Base-by-base conservation (phyloP, 352 stramenopile species). In the Elongisporangium anandrum region DNA sequence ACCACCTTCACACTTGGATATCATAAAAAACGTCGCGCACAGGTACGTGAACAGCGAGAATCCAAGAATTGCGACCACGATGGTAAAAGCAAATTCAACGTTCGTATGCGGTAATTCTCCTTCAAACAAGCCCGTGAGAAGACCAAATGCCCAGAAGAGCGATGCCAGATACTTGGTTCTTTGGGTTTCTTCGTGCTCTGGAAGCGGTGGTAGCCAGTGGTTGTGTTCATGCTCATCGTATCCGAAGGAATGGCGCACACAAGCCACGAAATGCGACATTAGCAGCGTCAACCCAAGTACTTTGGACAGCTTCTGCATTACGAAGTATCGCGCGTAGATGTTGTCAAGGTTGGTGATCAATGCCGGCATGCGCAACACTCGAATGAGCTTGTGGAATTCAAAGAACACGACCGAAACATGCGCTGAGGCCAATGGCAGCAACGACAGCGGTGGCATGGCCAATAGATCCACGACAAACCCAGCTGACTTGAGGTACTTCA, bases 21-120 rank as follows among this genome's bases (percentile, higher is more conserved):
- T 61, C 50, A 87, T 72, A 57, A 90, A 90, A 39, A 90, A 86
- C 10, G 81, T 89, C n/a, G 79, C 79, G 34, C 77, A 89, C 1
- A 90, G 54, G 24, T 84, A 80, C 54, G 81, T 88, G 52, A 90
- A 90, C 20, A 90, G 59, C 10, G 75, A 75, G 62, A 90, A 89
- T 1, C 81, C 79, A 24, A 77, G 76, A 13, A 89, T 52, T 19
- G 68, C 69, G 23, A 88, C 77, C 5, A 73, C 50, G 29, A 87
- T 81, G 4, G 75, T 89, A 39, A 89, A 90, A n/a, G 70, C 69
- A 50, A 87, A 88, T 54, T 88, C 70, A 0, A 57, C 39, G 52
- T 68, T 76, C 3, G 64, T 60, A 47, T 82, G 71, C 20, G 81
- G 81, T 3, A 88, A 61, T 39, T 89, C 77, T 5, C 79, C 81